These are phyloP conservation scores for Quercus aquifolioides DNA, from an alignment of 306 rosid genomes.

Conservation along the genomic window DNA sequence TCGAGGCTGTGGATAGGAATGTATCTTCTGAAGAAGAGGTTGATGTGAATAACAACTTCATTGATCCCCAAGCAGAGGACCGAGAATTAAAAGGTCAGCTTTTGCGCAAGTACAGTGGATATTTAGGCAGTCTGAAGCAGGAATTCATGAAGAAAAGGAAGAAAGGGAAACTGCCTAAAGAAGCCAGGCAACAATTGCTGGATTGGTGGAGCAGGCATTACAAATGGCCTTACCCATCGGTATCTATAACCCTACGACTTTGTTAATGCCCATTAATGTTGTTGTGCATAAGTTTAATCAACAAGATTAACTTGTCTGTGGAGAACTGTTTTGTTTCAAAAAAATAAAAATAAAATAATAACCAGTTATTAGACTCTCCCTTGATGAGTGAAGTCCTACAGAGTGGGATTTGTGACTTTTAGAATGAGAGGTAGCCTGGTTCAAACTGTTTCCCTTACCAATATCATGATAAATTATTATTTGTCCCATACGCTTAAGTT, in stretches of 20 bases:
- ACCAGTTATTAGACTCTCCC: no score
- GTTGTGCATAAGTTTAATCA: background rate
- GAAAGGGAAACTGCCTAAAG: slow-evolving; percentile 96
- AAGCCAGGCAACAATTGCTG: slow-evolving; percentile 90
- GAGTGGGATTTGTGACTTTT: no score
- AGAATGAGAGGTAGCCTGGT: no score
- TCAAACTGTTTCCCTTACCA: no score
- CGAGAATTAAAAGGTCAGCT: slow-evolving; percentile 88
- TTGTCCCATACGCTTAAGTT: no score
- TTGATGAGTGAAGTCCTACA: no score
- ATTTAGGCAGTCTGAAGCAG: slow-evolving; percentile 86
- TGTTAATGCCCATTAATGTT: background rate
- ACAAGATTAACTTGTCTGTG: no score
- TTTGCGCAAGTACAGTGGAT: slow-evolving; percentile 86
- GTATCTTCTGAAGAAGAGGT: slow-evolving; percentile 89
- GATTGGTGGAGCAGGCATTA: slow-evolving; percentile 99
- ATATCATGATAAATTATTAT: no score
- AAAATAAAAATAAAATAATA: no score
- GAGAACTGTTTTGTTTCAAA: no score
- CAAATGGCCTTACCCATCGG: slow-evolving; percentile 99
- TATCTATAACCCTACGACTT: slow-evolving; percentile 4
- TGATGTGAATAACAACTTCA: slow-evolving; percentile 53
- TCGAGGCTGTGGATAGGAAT: slow-evolving; percentile 56
- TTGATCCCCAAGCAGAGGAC: slow-evolving; percentile 86
- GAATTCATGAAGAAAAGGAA: slow-evolving; percentile 98